A percentile compares a stretch with the other conserved stretches of the same genome.
These are phyloP conservation scores for Candida schatavii DNA, from an alignment of 805 yeast genomes.

Conservation along the genomic window DNA sequence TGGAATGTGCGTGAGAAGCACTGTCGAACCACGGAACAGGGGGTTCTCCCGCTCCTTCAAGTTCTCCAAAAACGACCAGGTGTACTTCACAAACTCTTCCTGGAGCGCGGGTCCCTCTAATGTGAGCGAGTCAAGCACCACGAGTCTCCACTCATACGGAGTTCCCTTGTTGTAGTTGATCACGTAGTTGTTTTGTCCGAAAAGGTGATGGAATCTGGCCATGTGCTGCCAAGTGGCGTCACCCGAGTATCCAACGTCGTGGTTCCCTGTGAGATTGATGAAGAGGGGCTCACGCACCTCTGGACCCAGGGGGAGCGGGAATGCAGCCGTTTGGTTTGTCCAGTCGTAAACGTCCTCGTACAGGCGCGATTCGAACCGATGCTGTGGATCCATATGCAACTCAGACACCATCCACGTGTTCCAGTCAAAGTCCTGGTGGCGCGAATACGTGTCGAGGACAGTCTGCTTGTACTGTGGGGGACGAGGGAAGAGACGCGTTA, in stretches of 20 bases:
- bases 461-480: slow-evolving; percentile 49
- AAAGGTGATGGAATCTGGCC: slow-evolving; percentile 68
- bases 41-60: slow-evolving; percentile 47
- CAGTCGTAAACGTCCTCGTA: slow-evolving; percentile 66
- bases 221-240: slow-evolving; percentile 92
- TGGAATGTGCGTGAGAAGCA: slow-evolving; percentile 86
- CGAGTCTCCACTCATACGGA: slow-evolving; percentile 78
- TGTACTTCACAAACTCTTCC: slow-evolving; percentile 60
- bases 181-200: slow-evolving; percentile 85
- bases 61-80: slow-evolving; percentile 71
- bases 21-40: slow-evolving; percentile 69
- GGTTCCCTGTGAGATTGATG: slow-evolving; percentile 89
- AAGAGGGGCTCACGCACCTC: slow-evolving; percentile 59
- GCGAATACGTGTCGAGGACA: slow-evolving; percentile 44
- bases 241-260: slow-evolving; percentile 93
- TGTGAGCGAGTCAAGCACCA: slow-evolving; percentile 79
- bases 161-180: slow-evolving; percentile 63
- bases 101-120: slow-evolving; percentile 90
- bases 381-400: slow-evolving; percentile 27
- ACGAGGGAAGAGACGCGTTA: slow-evolving; percentile 64
- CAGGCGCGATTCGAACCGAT: slow-evolving; percentile 33
- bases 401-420: slow-evolving; percentile 43
- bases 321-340: slow-evolving; percentile 22
- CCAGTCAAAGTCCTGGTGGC: slow-evolving; percentile 60
- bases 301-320: slow-evolving; percentile 24